Evolutionary conservation across 2,329 filamentous ascomycete species (phyloP), one percentile per base, ranked within the genome.

Genomic region (Sporothrix mexicana): DNA sequence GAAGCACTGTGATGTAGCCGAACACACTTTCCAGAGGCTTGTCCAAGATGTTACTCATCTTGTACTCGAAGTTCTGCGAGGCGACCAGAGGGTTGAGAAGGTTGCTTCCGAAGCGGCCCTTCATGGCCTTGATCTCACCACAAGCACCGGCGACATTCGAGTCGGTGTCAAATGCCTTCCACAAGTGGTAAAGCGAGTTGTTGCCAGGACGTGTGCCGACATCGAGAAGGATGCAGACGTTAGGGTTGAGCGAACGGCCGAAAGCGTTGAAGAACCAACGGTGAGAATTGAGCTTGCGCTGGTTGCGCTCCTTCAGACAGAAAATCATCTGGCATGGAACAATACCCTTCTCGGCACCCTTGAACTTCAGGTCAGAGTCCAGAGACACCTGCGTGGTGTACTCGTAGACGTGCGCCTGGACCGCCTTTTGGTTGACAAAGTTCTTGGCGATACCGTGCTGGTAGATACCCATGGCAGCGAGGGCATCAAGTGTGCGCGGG

Each of bases 241-340:
- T 99, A 0, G 96, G 96, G 77, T 95, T 97, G 30, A 99, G 86
- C 0, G 95, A 92, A 75, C 92, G 91, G 43, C 96, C 97, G 79
- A 99, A 97, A 0, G 96, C 96, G 80, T 99, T 99, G 85, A 99
- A 99, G 84, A 98, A 98, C 96, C 96, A 99, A 73, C 96, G 90
- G 82, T 99, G 96, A 0, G 95, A 98, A 85, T 99, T 99, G 77
- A 99, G 88, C 84, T 99, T 99, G 83, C 97, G 97, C 80, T 92
- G 89, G 81, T 99, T 99, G 84, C 96, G 95, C 81, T 99, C 96
- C 84, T 99, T 99, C 75, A 99, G 85, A 79, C 97, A 99, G 82
- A 99, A 99, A 78, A 99, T 95, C 85, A 99, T 94, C 83, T 99
- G 96, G 79, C 94, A 97, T 0, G 96, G 97, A 13, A 98, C 94